Conservation (phyloP, 148 eudicot species). For the Polygonum maritimum region DNA sequence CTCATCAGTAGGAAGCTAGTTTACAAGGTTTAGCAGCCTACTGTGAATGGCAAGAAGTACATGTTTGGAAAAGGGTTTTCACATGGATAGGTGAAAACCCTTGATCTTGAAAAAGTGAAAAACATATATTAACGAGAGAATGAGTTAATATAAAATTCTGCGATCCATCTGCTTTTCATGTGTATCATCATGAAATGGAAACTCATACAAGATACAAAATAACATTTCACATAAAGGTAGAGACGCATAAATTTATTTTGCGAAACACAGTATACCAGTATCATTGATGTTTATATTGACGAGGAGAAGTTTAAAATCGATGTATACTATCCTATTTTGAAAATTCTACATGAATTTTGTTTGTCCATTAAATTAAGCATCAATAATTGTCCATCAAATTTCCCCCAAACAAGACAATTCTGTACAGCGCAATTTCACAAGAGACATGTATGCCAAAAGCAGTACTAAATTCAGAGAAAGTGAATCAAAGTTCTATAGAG, state of each 20-base stretch:
- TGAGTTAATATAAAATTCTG: background rate
- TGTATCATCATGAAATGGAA: background rate
- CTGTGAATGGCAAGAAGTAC: background rate
- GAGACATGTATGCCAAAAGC: background rate
- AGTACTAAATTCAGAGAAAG: background rate
- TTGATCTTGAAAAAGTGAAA: background rate
- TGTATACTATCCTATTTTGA: too few relatives aligned
- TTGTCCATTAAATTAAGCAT: background rate
- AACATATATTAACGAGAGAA: background rate
- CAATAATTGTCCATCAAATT: background rate
- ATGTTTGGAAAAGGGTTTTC: background rate
- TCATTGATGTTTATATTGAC: background rate
- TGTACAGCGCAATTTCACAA: background rate
- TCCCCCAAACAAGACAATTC: background rate
- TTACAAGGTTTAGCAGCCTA: background rate
- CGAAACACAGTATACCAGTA: background rate
- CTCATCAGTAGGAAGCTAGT: background rate
- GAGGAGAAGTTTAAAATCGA: background rate
- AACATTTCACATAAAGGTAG: background rate
- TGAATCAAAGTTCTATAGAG: background rate
- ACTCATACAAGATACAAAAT: background rate
- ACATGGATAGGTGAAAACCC: background rate
- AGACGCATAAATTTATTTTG: background rate
- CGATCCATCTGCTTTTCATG: background rate
- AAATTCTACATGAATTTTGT: background rate